Evolutionary conservation across 495 filamentous ascomycete species (phyloP).

Genomic region (Aspergillus affinis): DNA sequence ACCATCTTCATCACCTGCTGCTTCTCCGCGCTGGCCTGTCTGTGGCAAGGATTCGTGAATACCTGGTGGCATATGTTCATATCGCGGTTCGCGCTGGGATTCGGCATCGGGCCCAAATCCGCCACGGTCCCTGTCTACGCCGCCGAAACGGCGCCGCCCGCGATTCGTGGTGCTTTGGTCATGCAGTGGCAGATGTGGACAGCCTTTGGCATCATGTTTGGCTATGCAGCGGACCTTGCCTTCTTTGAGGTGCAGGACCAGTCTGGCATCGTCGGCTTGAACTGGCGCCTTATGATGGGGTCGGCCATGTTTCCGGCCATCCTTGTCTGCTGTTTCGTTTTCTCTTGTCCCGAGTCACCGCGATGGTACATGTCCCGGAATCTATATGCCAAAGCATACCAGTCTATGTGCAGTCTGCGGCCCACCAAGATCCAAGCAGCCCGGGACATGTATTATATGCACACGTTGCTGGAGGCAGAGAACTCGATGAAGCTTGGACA

Average conservation of each 20-base stretch:
- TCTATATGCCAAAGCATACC: slow-evolving; percentile 41
- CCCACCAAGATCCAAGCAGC: slow-evolving; percentile 49
- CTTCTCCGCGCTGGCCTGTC: slow-evolving; percentile 45
- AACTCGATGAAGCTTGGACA: slow-evolving; percentile 42
- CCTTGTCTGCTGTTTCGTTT: slow-evolving; percentile 52
- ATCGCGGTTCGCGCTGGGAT: slow-evolving; percentile 57
- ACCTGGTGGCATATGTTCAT: slow-evolving; percentile 54
- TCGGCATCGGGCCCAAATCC: slow-evolving; percentile 60
- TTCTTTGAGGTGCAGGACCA: slow-evolving; percentile 47
- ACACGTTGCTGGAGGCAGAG: slow-evolving; percentile 47
- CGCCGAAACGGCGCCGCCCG: slow-evolving; percentile 57
- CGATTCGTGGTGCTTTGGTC: slow-evolving; percentile 58
- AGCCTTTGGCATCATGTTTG: slow-evolving; percentile 79
- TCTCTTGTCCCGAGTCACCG: slow-evolving; percentile 66
- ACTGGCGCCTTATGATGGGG: slow-evolving; percentile 50
- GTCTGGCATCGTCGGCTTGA: slow-evolving; percentile 51
- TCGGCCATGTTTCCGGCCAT: slow-evolving; percentile 44
- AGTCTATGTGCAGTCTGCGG: slow-evolving; percentile 45
- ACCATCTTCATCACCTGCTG: slow-evolving; percentile 57
- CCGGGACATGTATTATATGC: slow-evolving; percentile 55
- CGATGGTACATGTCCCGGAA: slow-evolving; percentile 63
- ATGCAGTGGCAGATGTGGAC: slow-evolving; percentile 69
- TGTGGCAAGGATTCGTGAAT: slow-evolving; percentile 50
- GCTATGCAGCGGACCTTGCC: slow-evolving; percentile 69
- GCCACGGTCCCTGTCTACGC: slow-evolving; percentile 59